These are phyloP conservation scores for Kandelia obovata DNA, from an alignment of 345 rosid species.

Conservation along the genomic window DNA sequence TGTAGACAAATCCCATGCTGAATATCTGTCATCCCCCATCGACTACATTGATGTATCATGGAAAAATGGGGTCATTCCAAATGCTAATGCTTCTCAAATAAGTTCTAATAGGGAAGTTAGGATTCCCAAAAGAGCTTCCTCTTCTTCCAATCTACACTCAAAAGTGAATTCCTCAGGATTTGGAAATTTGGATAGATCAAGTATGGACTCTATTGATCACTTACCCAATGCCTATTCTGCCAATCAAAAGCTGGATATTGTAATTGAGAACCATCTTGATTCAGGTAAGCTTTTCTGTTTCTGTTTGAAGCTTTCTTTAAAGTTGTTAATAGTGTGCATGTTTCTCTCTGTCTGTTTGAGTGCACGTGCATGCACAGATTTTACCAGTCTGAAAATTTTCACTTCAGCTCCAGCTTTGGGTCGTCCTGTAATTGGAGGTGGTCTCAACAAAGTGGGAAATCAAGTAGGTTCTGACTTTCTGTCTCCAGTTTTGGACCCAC, in stretches of 20 bases:
- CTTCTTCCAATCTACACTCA: slow-evolving; percentile 63
- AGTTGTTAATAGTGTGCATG: too few relatives aligned
- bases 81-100: slow-evolving; percentile 39
- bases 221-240: slow-evolving; percentile 41
- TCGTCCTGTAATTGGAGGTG: slow-evolving; percentile 41
- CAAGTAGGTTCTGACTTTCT: slow-evolving; percentile 46
- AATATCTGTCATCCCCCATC: slow-evolving; percentile 42
- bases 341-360: neutral
- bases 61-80: slow-evolving; percentile 39
- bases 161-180: slow-evolving; percentile 44
- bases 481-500: slow-evolving; percentile 48
- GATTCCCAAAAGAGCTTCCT: slow-evolving; percentile 58
- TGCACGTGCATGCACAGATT: neutral
- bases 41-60: slow-evolving; percentile 42
- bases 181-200: slow-evolving; percentile 44
- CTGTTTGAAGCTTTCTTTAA: slow-evolving; percentile 6
- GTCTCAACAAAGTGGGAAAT: slow-evolving; percentile 37
- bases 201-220: slow-evolving; percentile 36
- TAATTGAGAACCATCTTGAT: slow-evolving; percentile 38
- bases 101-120: slow-evolving; percentile 45
- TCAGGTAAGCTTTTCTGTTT: slow-evolving; percentile 43
- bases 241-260: slow-evolving; percentile 44
- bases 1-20: slow-evolving; percentile 38
- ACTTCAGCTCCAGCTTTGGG: slow-evolving; percentile 42
- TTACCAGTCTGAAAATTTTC: slow-evolving; percentile 10